These are phyloP conservation scores for Claviceps purpurea DNA, from an alignment of 2,329 filamentous ascomycete genomes.

Conservation along the genomic window DNA sequence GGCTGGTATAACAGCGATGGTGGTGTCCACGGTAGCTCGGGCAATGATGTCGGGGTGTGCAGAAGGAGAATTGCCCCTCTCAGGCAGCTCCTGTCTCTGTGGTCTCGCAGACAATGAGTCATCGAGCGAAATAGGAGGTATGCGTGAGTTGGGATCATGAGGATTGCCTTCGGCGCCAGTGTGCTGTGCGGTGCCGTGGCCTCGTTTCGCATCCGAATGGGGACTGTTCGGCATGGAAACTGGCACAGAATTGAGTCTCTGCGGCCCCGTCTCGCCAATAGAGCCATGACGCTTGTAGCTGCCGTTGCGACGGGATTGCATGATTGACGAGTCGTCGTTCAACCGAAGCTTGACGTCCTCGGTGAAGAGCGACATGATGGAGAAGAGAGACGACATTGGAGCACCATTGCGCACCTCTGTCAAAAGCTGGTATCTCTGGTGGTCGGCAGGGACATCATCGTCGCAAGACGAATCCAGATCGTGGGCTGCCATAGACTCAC, in stretches of 20 bases:
- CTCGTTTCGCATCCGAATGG: constrained; percentile 18
- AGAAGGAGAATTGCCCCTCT: constrained; percentile 48
- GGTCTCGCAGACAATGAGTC: constrained; percentile 17
- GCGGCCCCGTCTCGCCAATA: constrained; percentile 9
- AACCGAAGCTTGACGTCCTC: constrained; percentile 77
- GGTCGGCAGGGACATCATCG: constrained; percentile 52
- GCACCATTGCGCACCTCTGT: constrained; percentile 97
- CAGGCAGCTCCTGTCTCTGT: constrained; percentile 26
- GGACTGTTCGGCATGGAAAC: constrained; percentile 26
- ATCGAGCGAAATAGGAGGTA: constrained; percentile 67
- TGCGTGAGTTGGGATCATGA: constrained; percentile 26
- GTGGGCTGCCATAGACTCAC: constrained; percentile 16
- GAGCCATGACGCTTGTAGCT: constrained; percentile 17
- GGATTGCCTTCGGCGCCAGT: constrained; percentile 9
- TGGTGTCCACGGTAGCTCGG: constrained; percentile 90
- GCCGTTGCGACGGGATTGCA: constrained; percentile 11
- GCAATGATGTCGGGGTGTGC: constrained; percentile 95
- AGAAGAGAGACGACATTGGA: constrained; percentile 96
- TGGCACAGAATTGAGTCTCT: constrained; percentile 6
- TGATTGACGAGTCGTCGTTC: constrained; percentile 41
- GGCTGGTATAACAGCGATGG: constrained; percentile 94
- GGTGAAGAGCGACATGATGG: constrained; percentile 91
- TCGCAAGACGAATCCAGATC: constrained; percentile 39
- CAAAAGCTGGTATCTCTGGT: constrained; percentile 84
- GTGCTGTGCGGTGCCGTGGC: constrained; percentile 2